Base-by-base conservation (phyloP, 192 early-diverging fungal genomes). In the Entophlyctis luteolus region DNA sequence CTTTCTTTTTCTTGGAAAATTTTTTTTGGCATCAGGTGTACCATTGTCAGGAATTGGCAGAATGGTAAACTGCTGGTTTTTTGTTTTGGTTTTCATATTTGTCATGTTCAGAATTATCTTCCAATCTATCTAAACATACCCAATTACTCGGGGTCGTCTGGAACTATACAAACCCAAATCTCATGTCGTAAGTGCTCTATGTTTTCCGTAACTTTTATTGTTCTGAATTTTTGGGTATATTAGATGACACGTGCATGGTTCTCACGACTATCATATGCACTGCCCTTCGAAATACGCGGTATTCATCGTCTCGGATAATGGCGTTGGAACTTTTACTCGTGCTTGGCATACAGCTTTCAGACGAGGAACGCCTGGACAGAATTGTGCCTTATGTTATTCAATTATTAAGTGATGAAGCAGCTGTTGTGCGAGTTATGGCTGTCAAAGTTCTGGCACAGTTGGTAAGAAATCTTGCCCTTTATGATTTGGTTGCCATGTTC, bases 321-420 rank as follows among this genome's bases (percentile, higher is more conserved):
- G 90, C 86, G 0, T 45, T 93, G 34, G 91, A 93, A 69, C 84
- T 93, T 48, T 69, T 91, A 0, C 72, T 93, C 0, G 88, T 84
- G 2, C 69, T 93, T 6, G 62, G 62, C 8, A 63, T 63, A 20
- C 47, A 63, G 59, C 65, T 92, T 1, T 66, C 85, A 2, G 91
- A 93, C 48, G 86, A 87, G 54, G 77, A 86, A 31, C 85, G 86
- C 39, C 72, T 93, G 8, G 91, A 93, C 71, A 74, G 90, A 20
- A 62, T 91, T 20, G 75, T 92, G n/a, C 91, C 91, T 32, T 91
- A 89, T 71, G 49, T 93, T n/a, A 80, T 92, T 10, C 67, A 75
- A 0, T 65, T 91, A 5, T 54, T 92, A 1, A 69, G 72, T 1
- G 90, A 92, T 65, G 82, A 90, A 35, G 77, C 78, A 38, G 79